Conservation (phyloP, 129 eudicot genomes). For the Deinandra increscens region DNA sequence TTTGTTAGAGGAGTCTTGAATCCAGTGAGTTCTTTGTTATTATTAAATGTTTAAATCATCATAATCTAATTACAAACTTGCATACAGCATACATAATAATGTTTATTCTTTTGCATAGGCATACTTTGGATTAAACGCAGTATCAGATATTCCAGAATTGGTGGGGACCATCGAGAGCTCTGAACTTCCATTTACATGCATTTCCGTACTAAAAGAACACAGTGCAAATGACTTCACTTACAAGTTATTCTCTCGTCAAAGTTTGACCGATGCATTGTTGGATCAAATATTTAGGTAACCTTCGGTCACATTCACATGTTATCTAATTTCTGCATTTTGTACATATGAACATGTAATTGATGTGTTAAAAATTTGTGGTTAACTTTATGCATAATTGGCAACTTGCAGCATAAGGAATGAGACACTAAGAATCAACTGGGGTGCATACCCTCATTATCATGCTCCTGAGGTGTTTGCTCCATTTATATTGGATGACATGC, state of each 20-base stretch:
- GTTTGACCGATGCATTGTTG: conserved; percentile 59
- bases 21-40: conserved; percentile 56
- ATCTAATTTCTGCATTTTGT: neutral
- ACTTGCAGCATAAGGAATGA: conserved; percentile 57
- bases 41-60: neutral
- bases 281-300: conserved; percentile 81
- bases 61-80: conserved; percentile 3
- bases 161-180: conserved; percentile 75
- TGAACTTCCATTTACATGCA: conserved; percentile 75
- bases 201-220: conserved; percentile 71
- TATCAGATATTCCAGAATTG: conserved; percentile 65
- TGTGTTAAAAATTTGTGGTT: conserved; percentile 10
- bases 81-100: neutral
- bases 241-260: conserved; percentile 86
- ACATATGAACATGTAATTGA: neutral
- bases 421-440: conserved; percentile 82
- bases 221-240: conserved; percentile 62
- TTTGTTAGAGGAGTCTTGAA: conserved; percentile 81
- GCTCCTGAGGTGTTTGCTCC: conserved; percentile 93
- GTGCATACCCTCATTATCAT: conserved; percentile 91
- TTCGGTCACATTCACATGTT: neutral
- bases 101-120: conserved; percentile 43
- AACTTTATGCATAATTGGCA: conserved; percentile 10
- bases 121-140: conserved; percentile 63
- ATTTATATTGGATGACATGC: conserved; percentile 61